Evolutionary conservation across 1,284 basidiomycete species (phyloP), one percentile per base, ranked within the genome.

Genomic region (Rhodofomes roseus): DNA sequence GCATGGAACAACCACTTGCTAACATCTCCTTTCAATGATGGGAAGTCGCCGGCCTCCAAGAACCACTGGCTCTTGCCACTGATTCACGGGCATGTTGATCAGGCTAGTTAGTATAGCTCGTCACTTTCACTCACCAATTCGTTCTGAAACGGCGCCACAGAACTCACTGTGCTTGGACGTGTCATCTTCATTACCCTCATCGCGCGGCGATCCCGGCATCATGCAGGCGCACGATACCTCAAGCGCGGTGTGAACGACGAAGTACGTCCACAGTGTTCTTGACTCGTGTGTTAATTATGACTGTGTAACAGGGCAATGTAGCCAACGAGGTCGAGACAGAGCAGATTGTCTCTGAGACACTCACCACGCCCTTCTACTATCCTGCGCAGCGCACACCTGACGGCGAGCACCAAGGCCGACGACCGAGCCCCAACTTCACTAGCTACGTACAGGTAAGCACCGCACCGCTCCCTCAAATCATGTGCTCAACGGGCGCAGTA

Each of bases 281-380:
- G 11, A 36, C 8, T 2, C 31, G 8, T 29, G 34, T 27, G 29
- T 22, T 6, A 54, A 11, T 5, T 5, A 7, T 43, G 37, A 27
- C 22, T 12, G 4, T 37, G 50, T 25, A 20, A 9, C 66, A 96
- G 92, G 97, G 97, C 1, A 93, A 98, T 70, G 97, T 99, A 1
- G 97, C 96, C 1, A 99, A 99, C 69, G 97, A 99, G 74, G 97
- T 99, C 2, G 97, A 99, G 75, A 98, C 96, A 0, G 97, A 99
- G 70, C 97, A 99, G 70, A 97, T 99, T 56, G 96, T 99, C 0
- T 94, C 91, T 2, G 96, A 99, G 70, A 92, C 94, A 0, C 74
- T 96, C 7, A 96, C 95, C 0, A 99, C 95, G 0, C 86, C 95
- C 0, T 96, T 96, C 71, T 92, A 94, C 68, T 89, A 82, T 70